phyloP scores from a whole-genome alignment of 306 rosid genomes.

The Boehmeria nivea region DNA sequence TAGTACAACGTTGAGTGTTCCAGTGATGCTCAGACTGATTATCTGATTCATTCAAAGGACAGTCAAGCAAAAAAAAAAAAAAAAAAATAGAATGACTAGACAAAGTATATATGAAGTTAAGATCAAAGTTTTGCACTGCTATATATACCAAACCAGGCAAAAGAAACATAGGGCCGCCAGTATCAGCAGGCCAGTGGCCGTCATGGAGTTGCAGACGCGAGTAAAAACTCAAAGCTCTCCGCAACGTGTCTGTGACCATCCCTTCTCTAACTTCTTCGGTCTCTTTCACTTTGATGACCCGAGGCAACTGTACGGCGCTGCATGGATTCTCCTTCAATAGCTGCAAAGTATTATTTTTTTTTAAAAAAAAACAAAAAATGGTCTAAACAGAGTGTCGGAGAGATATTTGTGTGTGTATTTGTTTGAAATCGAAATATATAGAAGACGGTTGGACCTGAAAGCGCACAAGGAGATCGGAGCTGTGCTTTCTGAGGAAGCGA shows the following conservation, averaged over 20 bases:
- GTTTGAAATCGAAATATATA: not conserved
- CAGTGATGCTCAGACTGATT: slow-evolving; percentile 55
- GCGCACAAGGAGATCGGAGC: slow-evolving; percentile 81
- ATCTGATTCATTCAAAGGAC: slow-evolving; percentile 33
- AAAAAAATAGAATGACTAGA: no score
- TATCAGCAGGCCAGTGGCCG: slow-evolving; percentile 92
- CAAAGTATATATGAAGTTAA: no score
- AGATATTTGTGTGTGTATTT: no score
- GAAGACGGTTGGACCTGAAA: slow-evolving; percentile 56
- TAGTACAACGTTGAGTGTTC: slow-evolving; percentile 70
- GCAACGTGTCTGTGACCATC: slow-evolving; percentile 39
- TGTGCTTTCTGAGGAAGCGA: slow-evolving; percentile 58
- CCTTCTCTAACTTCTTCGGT: slow-evolving; percentile 49
- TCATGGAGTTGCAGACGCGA: slow-evolving; percentile 64
- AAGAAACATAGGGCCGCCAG: slow-evolving; percentile 95
- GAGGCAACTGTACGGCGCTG: slow-evolving; percentile 34
- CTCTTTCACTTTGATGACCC: slow-evolving; percentile 55
- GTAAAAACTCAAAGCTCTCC: slow-evolving; percentile 59
- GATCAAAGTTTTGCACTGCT: no score
- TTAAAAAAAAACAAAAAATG: no score
- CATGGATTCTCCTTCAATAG: slow-evolving; percentile 53
- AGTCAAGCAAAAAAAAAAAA: no score
- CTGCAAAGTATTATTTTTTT: slow-evolving; percentile 21
- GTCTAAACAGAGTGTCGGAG: no score
- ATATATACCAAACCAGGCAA: slow-evolving; percentile 90